These are phyloP conservation scores for Chloranthus sessilifolius DNA, from an alignment of 164 flowering plant species.

Conservation along the genomic window DNA sequence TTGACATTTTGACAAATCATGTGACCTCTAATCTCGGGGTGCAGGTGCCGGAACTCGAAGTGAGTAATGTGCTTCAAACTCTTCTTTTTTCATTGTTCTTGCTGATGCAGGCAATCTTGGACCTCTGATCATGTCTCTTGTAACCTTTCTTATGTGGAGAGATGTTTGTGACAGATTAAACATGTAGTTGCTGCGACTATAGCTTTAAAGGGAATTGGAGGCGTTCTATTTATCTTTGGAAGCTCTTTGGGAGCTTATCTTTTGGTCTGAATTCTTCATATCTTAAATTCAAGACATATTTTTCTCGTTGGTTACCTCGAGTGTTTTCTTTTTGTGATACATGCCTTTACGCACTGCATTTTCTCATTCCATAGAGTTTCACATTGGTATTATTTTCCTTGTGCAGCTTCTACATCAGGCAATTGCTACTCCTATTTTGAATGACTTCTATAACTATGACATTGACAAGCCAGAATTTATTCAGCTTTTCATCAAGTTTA, in stretches of 20 bases:
- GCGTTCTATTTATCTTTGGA: conserved; percentile 65
- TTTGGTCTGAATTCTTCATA: conserved; percentile 36
- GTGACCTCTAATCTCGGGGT: conserved; percentile 42
- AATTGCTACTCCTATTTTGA: conserved; percentile 52
- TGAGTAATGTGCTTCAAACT: conserved; percentile 18
- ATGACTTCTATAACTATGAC: conserved; percentile 75
- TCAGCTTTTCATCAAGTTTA: conserved; percentile 55
- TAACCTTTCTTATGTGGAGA: conserved; percentile 15
- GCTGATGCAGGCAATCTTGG: not conserved
- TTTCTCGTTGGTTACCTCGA: not conserved
- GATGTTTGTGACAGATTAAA: conserved; percentile 35
- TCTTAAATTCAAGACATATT: not conserved
- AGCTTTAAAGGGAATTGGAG: conserved; percentile 62
- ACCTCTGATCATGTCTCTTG: not conserved
- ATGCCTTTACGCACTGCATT: not conserved
- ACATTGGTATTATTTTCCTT: not conserved
- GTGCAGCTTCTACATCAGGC: conserved; percentile 50
- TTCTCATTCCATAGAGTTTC: not conserved
- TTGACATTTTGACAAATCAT: conserved; percentile 31
- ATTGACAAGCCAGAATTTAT: conserved; percentile 43
- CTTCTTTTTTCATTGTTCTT: not conserved
- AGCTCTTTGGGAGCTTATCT: conserved; percentile 70
- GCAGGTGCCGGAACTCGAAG: conserved; percentile 59
- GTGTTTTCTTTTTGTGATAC: not conserved
- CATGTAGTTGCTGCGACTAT: conserved; percentile 40